Percentiles rank a stretch among this genome's conserved stretches.
These are phyloP conservation scores for Pezicula radicicola DNA, from an alignment of 2,329 filamentous ascomycete genomes.

Conservation along the genomic window DNA sequence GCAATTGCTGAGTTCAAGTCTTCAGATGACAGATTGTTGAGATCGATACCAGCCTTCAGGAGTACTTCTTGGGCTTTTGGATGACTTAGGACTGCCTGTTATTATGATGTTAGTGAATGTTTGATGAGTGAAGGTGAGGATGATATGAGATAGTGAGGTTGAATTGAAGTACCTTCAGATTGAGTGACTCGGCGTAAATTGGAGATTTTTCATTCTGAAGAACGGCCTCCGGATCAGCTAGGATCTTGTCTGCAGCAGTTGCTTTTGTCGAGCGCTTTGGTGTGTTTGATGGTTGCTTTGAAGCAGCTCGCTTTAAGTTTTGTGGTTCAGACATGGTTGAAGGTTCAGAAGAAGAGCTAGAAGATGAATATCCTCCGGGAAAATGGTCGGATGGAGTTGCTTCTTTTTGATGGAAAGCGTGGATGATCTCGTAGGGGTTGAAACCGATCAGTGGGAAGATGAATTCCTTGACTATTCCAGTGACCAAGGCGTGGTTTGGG, in stretches of 20 bases:
- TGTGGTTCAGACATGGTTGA: no score
- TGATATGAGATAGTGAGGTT: background rate
- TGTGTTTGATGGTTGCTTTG: background rate
- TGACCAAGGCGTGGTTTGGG: no score
- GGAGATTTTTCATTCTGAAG: slow-evolving; percentile 5
- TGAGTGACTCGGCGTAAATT: slow-evolving; percentile 4
- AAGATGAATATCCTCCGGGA: no score
- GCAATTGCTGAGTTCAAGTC: slow-evolving; percentile 48
- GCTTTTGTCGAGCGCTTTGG: slow-evolving; percentile 1
- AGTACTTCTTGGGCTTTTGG: slow-evolving; percentile 26
- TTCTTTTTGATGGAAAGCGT: no score
- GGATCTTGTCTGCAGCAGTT: background rate
- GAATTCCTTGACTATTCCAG: no score
- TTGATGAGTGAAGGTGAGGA: slow-evolving; percentile 35
- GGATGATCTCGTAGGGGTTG: no score
- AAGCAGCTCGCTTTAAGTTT: background rate
- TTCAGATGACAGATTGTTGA: slow-evolving; percentile 31
- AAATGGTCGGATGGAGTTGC: no score
- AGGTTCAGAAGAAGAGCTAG: no score
- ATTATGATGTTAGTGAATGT: slow-evolving; percentile 32
- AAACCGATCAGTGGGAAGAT: no score
- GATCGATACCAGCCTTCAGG: slow-evolving; percentile 36
- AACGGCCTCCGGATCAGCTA: background rate
- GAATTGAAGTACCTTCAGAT: slow-evolving; percentile 5
- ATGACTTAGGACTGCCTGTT: slow-evolving; percentile 38